Base-by-base conservation (phyloP, 139 green algal genomes). In the Chlamydomonas applanata region DNA sequence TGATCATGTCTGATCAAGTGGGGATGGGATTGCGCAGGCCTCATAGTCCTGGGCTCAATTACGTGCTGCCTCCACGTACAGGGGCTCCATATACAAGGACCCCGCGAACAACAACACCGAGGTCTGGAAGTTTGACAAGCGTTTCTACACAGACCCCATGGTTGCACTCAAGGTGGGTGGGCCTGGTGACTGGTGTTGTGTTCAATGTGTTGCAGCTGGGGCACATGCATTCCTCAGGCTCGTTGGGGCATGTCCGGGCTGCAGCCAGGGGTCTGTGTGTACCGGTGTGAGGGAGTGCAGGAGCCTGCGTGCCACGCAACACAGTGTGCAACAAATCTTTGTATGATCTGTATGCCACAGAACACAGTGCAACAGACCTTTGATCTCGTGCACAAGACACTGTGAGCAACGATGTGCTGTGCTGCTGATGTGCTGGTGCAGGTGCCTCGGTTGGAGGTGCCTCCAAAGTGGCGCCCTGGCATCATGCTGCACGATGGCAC, bases 81-180 rank as follows among this genome's bases (percentile, higher is more conserved):
- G 40, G 22, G 65, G 65, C 40, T 72, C 65, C 30, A 72, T 72
- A 11, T 72, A 44, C 65, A 52, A 65, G 17, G 27, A 66, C 4
- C 40, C 40, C 40, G 68, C n/a, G 7, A 72, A 61, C 44, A 17
- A 52, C 29, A 11, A 71, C 27, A 82, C 79, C 65, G 87, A 95
- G 65, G 66, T 93, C n/a, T 97, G 92, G 92, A 79, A 86, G 54
- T 86, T 86, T 73, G 81, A 86, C 73, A 86, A 86, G 76, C 76
- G 81, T 24, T 68, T 70, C 20, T 86, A 86, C 68, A 81, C 72
- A 0, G 76, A 59, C 19, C 56, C 75, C 33, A 67, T 79, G 44
- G 66, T 78, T 72, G 66, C 72, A 17, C 69, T 86, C 40, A 86
- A 89, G 76, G 92, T 95, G 59, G 17, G 75, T 57, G 59, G 3